phyloP scores from a whole-genome alignment of 768 basidiomycete species.

The Boletus subcaerulescens region DNA sequence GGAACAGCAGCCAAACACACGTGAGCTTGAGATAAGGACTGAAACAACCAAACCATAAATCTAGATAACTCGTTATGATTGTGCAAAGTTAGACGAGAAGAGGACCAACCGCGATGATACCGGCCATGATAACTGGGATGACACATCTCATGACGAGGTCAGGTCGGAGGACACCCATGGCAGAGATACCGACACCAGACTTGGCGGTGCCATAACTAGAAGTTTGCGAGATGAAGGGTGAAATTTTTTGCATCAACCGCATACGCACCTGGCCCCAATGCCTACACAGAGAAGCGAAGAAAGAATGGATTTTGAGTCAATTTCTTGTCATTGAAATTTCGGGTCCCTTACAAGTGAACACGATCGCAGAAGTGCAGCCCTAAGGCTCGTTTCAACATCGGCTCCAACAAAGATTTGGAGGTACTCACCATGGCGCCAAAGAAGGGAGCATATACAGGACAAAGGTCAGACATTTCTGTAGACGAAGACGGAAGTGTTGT shows the following conservation, averaged over 20 bases:
- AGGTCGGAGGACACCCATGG: conserved; percentile 96
- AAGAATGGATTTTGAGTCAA: background rate
- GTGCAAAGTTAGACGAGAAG: background rate
- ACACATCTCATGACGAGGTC: conserved; percentile 98
- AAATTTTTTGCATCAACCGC: background rate
- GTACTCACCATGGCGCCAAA: conserved; percentile 89
- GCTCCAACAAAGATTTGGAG: background rate
- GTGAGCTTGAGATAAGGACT: conserved; percentile 86
- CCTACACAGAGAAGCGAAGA: conserved; percentile 39
- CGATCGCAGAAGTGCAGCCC: conserved; percentile 96
- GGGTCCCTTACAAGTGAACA: conserved; percentile 84
- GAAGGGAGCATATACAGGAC: conserved; percentile 96
- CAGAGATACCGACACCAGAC: conserved; percentile 95
- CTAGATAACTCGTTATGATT: conserved; percentile 36
- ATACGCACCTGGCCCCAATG: conserved; percentile 77
- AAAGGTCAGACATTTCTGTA: conserved; percentile 67
- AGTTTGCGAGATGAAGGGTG: background rate
- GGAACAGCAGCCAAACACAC: conserved; percentile 48
- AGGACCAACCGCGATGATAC: conserved; percentile 94
- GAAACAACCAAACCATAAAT: conserved; percentile 98
- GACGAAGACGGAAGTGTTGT: background rate
- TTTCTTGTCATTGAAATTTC: background rate
- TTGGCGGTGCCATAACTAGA: conserved; percentile 98
- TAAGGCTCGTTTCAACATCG: conserved; percentile 31
- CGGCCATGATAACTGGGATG: conserved; percentile 98